Conservation (phyloP, 345 rosid species). For the Excoecaria cochinchinensis region DNA sequence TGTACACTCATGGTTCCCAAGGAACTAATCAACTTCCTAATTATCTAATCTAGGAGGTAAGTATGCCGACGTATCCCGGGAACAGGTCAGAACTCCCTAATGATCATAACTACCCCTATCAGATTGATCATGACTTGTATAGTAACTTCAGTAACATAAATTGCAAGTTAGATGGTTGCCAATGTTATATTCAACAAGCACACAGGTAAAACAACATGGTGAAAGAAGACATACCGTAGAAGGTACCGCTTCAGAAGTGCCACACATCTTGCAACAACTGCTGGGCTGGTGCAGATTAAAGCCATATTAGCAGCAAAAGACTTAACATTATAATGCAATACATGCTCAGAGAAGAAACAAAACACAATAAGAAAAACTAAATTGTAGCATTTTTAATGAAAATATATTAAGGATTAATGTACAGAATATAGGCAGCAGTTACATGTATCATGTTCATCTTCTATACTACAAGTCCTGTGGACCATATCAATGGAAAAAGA, state of each 20-base stretch:
- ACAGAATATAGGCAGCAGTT: background rate
- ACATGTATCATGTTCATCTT: background rate
- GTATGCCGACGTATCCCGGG: no score
- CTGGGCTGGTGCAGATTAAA: slow-evolving; percentile 68
- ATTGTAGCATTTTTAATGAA: background rate
- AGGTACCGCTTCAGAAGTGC: slow-evolving; percentile 85
- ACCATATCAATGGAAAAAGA: background rate
- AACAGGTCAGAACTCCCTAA: no score
- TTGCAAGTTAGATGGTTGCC: slow-evolving; percentile 1
- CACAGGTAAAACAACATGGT: slow-evolving; percentile 20
- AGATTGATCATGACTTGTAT: background rate
- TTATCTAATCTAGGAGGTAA: no score
- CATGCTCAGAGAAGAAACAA: background rate
- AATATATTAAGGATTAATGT: background rate
- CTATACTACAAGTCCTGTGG: background rate
- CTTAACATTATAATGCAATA: background rate
- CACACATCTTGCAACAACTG: slow-evolving; percentile 94
- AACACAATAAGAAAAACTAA: background rate
- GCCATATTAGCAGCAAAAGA: slow-evolving; percentile 29
- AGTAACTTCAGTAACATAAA: background rate
- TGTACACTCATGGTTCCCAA: no score
- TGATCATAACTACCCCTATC: background rate
- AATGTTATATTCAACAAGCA: slow-evolving; percentile 17
- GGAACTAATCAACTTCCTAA: no score
- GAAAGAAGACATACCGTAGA: slow-evolving; percentile 54